These are phyloP conservation scores for Wickerhamomyces ciferrii DNA, from an alignment of 805 yeast genomes.

Conservation along the genomic window DNA sequence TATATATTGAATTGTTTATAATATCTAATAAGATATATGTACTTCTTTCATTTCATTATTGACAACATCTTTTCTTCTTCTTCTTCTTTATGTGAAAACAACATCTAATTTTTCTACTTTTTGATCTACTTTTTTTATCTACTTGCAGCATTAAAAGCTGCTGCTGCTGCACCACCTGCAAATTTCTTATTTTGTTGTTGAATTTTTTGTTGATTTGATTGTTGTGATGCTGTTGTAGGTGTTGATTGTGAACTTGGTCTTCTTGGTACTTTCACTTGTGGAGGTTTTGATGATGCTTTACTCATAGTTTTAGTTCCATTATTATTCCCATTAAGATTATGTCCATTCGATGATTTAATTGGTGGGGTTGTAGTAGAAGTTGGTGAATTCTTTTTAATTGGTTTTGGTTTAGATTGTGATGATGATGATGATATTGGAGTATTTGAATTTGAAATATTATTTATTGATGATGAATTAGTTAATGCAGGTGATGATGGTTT, in stretches of 20 bases:
- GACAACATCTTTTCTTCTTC: too few relatives aligned
- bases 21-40: too few relatives aligned
- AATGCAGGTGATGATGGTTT: slow-evolving; percentile 3
- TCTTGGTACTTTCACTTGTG: not conserved
- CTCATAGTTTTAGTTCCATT: not conserved
- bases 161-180: slow-evolving; percentile 30
- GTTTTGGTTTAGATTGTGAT: not conserved
- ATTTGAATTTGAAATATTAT: not conserved
- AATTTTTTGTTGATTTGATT: slow-evolving; percentile 1
- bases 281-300: not conserved
- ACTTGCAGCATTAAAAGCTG: slow-evolving; percentile 20
- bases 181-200: slow-evolving; percentile 19
- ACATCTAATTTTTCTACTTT: not conserved
- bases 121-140: not conserved
- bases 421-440: slow-evolving; percentile 3
- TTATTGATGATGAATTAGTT: not conserved
- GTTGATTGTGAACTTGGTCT: not conserved
- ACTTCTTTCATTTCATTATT: too few relatives aligned
- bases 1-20: too few relatives aligned
- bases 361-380: slow-evolving; percentile 8
- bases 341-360: not conserved
- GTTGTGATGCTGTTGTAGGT: not conserved
- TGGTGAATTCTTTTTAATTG: not conserved
- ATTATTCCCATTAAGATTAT: not conserved
- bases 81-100: too few relatives aligned